Evolutionary conservation across 352 stramenopile genomes (phyloP), one percentile per base, ranked within the genome.

Genomic region (Phytopythium ostracodes): DNA sequence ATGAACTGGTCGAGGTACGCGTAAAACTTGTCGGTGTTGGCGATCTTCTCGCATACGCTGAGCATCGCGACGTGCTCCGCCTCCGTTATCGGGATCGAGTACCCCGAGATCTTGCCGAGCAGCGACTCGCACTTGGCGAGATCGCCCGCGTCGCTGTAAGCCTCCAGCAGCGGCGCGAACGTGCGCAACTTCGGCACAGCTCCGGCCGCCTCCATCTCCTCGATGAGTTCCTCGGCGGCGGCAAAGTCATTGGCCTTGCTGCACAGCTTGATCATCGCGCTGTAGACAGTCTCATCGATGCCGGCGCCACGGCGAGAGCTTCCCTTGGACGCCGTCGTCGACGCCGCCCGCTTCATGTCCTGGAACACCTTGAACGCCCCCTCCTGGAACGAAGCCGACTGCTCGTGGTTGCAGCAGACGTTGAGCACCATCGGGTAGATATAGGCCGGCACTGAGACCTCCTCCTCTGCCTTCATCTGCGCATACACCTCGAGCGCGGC

Each of bases 221-320:
- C 62, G 29, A 95, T 60, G 29, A 95, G 68, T 10, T 57, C 60
- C 20, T 80, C 63, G 49, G 78, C 86, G 24, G 64, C 66, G 5
- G 73, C 70, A 63, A 89, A 92, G 55, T 91, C 73, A 29, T 72
- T 60, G 11, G 74, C 73, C 50, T 84, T 83, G 62, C 71, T 77
- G 63, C 80, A 92, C 12, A 94, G 65, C 57, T 92, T 91, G 59
- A 93, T 69, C 51, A 94, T 71, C 27, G 86, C 81, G 60, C 77
- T 93, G 67, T 86, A 89, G 31, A 80, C 84, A 17, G 72, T 80
- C 63, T 94, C 86, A 25, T 85, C 76, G 14, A 84, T 66, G 25
- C 58, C 59, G 29, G 25, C 29, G 17, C 49, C 53, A 5, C 54
- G 36, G 24, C 61, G 62, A 12, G 38, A 65, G 47, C 51, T 74